Base-by-base conservation (phyloP, 768 basidiomycete genomes). In the Crucibulum laeve region DNA sequence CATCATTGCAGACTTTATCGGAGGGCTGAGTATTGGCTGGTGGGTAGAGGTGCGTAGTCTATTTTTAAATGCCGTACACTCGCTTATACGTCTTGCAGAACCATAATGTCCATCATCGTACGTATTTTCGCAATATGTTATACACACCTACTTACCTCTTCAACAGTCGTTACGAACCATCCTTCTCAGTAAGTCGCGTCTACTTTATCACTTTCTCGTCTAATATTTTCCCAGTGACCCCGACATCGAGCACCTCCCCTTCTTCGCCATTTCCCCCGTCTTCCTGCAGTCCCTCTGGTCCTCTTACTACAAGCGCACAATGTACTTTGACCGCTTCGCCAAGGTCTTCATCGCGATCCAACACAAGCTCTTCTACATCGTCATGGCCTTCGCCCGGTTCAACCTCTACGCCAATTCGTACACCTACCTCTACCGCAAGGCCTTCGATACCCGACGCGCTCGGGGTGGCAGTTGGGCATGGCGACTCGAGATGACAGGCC, bases 1-100 rank as follows among this genome's bases (percentile, higher is more conserved):
- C 28, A 58, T 83, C 24, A 68, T 97, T 35, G 89, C 95, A 0
- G 79, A 92, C 60, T 91, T 84, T 55, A 70, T 93, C 37, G 96
- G 96, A 19, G 96, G 96, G 4, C 69, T 99, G 42, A 96, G 93
- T 59, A 75, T 96, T 18, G 91, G 93, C 30, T 99, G 96, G 96
- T 99, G 95, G 95, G 89, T 91, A 30, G 79, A 93, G 61, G 93
- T 94, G 54, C 68, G 92, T 81, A n/a, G 40, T 28, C 19, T 24
- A 13, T 25, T 32, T 23, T n/a, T 21, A 42, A 25, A 26, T 45
- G 1, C 25, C 46, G 51, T 35, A 52, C 43, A 41, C 45, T 45
- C 22, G 50, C 38, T 25, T 28, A 39, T 37, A 22, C 39, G 25
- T 26, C 18, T 8, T 39, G 25, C 50, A 91, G 87, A 91, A 88